Evolutionary conservation across 2,329 filamentous ascomycete genomes (phyloP), one percentile per base, ranked within the genome.

Genomic region (Xylariales sp.): DNA sequence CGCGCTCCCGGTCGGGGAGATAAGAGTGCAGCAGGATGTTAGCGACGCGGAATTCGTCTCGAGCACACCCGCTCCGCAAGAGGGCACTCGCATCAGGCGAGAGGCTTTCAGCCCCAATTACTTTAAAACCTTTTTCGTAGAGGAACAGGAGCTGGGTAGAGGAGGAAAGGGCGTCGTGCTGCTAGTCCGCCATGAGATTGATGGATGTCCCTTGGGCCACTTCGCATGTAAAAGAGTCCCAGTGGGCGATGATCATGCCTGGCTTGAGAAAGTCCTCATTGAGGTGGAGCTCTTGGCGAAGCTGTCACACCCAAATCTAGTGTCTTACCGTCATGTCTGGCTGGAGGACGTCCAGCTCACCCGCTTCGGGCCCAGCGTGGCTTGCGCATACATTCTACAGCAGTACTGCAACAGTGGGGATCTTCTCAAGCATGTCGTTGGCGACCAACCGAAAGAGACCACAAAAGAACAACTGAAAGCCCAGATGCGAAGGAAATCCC

Each of bases 191-290:
- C 93, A 98, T 63, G 76, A 95, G 48, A 79, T 98, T 41, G 93
- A 97, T 59, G 84, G 88, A 16, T 91, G 95, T 30, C 77, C 82
- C 21, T 71, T 98, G 2, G 93, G 93, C 2, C 78, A 93, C 47
- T 98, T 95, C 61, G 93, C 93, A 11, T 98, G 93, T 70, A 98
- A 98, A 63, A 81, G 94, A 31, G 90, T 98, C 0, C 94, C 93
- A 0, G 93, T 98, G 4, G 87, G 93, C 12, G 85, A 98, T 54
- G 88, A 97, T 52, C 91, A 96, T 54, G 81, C 83, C 44, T 96
- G 93, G 94, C 70, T 98, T 12, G 88, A 95, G 61, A 97, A 96
- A 63, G 76, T 97, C 3, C 70, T 98, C 36, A 76, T 93, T 31
- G 93, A 98, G 61, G 94, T 98, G 3, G 89, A 95, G 62, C 71